Evolutionary conservation across 306 rosid genomes (phyloP), one percentile per base, ranked within the genome.

Genomic region (Acacia confusa): DNA sequence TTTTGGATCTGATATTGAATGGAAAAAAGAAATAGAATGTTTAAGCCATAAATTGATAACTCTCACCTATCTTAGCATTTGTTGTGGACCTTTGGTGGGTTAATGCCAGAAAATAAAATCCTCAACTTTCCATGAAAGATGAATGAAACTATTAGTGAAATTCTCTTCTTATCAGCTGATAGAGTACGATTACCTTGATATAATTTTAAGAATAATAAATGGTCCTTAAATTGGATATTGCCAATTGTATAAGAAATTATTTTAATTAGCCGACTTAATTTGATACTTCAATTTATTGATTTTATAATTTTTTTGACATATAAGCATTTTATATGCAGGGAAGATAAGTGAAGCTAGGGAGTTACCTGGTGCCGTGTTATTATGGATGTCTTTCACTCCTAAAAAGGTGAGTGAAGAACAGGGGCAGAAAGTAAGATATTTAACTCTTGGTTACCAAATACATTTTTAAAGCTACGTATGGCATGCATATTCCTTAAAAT

Each of bases 291-390:
- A 48, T 81, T 74, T 77, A 60, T 72, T 84, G 41, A 67, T 67
- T 72, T 77, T 73, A 40, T 48, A 72, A 28, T 75, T 36, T 43
- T 80, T 80, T 82, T 76, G 83, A 75, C 57, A 17, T 55, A 10
- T 55, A 78, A 72, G 80, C 75, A 48, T 82, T 81, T 66, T 57
- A 45, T 83, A 66, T 81, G 78, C 90, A 95, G 98, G 92, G 81
- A 88, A 88, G 80, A 85, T 72, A 79, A 84, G 85, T 78, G 82
- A 84, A 58, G 88, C 91, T 30, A 87, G 86, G 75, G 88, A 90
- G 14, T 90, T 92, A 75, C 94, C 99, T 76, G 98, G 96, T 79
- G 99, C 99, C 24, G 92, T 98, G 77, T 85, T 95, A 28, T 81
- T 92, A 38, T 92, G 96, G 71, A 87, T 86, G 81, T 82, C 97